Evolutionary conservation across 148 eudicot species (phyloP), one percentile per base, ranked within the genome.

Genomic region (Gaultheria prostrata): DNA sequence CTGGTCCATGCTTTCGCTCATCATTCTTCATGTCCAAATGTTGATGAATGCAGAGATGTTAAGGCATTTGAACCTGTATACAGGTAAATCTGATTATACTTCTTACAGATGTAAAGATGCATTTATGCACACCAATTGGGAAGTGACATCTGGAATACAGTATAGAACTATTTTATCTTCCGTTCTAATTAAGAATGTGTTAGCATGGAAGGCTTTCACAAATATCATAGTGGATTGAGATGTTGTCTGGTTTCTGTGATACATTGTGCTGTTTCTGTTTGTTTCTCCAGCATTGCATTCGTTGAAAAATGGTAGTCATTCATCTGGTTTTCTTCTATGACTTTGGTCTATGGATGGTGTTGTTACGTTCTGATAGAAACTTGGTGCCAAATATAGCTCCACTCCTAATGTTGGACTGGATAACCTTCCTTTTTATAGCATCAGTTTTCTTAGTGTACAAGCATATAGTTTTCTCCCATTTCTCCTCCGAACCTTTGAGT

Each of bases 1-100:
- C 81, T 97, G 86, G 92, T 97, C 82, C 99, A 97, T 85, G 86
- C 93, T 79, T 94, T 97, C 83, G 98, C 98, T 82, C 97, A 95
- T 89, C 95, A 92, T 89, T 87, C 94, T 75, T 81, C 86, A 78
- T 97, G 90, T 85, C 98, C 99, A 81, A 89, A 84, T 82, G 85
- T 92, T 85, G 96, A 92, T 78, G 93, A 93, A 86, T 87, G 91
- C 90, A 93, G 88, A 86, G 94, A 97, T 89, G 92, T 87, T 83
- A 92, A 93, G 88, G 90, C 90, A 78, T 91, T 84, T 88, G 99
- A 95, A 88, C 87, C 92, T n/a, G 80, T 89, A 43, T 97, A 95
- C 88, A 89, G 99, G 99, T 97, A 94, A 76, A 83, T 82, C 20
- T 83, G 18, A 26, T 21, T 79, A 56, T 18, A 33, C 53, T 80